These are phyloP conservation scores for Coemansia guatemalensis DNA, from an alignment of 192 early-diverging fungal species.

Conservation along the genomic window DNA sequence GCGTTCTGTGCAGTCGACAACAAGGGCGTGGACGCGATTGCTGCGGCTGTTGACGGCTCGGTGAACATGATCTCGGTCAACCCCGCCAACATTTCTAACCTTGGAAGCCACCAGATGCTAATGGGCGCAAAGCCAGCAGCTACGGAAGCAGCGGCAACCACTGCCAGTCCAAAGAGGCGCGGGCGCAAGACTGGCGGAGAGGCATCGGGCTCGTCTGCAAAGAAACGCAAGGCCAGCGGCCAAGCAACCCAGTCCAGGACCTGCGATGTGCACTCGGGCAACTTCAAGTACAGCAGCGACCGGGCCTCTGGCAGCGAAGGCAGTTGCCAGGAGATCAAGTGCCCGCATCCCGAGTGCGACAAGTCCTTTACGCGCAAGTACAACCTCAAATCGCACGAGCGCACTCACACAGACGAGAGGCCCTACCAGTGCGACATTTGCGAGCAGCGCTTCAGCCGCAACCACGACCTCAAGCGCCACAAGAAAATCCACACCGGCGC, in stretches of 20 bases:
- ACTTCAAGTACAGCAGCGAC: constrained; percentile 3
- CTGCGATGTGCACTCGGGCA: background rate
- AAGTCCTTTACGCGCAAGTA: constrained; percentile 85
- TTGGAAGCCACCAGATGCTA: constrained; percentile 3
- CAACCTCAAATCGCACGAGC: constrained; percentile 82
- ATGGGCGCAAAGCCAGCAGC: constrained; percentile 1
- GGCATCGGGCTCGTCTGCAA: constrained; percentile 2
- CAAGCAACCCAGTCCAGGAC: background rate
- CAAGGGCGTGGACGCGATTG: background rate
- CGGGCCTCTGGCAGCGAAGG: background rate
- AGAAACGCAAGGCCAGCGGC: constrained; percentile 21
- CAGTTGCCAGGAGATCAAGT: constrained; percentile 49
- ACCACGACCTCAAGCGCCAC: constrained; percentile 80
- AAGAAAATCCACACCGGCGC: constrained; percentile 63
- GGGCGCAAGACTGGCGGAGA: constrained; percentile 4
- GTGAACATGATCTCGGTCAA: constrained; percentile 15
- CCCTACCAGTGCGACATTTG: constrained; percentile 70
- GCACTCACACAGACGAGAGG: constrained; percentile 75
- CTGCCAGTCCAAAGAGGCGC: constrained; percentile 19
- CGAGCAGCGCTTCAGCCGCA: constrained; percentile 66
- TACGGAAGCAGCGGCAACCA: background rate
- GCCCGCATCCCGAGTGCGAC: constrained; percentile 72
- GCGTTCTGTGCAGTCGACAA: constrained; percentile 7
- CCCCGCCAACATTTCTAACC: constrained; percentile 19
- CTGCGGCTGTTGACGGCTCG: background rate